Conservation (phyloP, 768 basidiomycete species). For the Lyophyllum semitale region DNA sequence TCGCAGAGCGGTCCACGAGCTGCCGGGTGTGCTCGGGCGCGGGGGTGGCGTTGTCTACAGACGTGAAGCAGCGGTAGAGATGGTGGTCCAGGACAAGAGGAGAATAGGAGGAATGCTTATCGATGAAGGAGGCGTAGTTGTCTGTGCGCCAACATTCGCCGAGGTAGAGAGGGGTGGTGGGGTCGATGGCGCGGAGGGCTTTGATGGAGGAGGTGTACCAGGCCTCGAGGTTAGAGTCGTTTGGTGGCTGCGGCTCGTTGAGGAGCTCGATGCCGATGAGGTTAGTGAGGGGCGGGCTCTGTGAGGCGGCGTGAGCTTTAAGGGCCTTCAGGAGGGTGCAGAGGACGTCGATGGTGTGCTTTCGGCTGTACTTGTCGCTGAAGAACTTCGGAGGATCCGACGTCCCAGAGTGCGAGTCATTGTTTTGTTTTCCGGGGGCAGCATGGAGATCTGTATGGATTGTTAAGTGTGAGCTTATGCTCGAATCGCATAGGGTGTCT, state of each 20-base stretch:
- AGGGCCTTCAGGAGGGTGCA: constrained; percentile 38
- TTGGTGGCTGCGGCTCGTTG: constrained; percentile 57
- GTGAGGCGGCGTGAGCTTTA: constrained; percentile 21
- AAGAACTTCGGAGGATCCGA: constrained; percentile 56
- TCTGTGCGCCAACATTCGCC: constrained; percentile 77
- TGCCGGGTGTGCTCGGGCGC: constrained; percentile 55
- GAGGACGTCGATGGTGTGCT: constrained; percentile 51
- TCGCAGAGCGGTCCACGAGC: constrained; percentile 41
- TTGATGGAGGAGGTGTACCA: constrained; percentile 68
- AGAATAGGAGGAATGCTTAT: constrained; percentile 21
- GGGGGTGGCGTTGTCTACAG: constrained; percentile 51
- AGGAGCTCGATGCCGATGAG: constrained; percentile 61
- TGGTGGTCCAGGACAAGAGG: constrained; percentile 78
- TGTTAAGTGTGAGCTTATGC: not conserved
- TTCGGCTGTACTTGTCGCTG: constrained; percentile 40
- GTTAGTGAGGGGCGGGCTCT: constrained; percentile 44
- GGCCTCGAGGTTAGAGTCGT: constrained; percentile 49
- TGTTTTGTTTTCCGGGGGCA: constrained; percentile 76
- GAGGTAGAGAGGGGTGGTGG: constrained; percentile 68
- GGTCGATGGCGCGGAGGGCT: constrained; percentile 50
- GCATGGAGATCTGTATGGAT: constrained; percentile 64
- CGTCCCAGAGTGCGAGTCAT: constrained; percentile 66
- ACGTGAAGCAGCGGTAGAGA: constrained; percentile 80
- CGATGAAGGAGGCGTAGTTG: constrained; percentile 59
- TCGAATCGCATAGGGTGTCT: too few relatives aligned